Evolutionary conservation across 345 rosid species (phyloP), one percentile per base, ranked within the genome.

Genomic region (Psidium guajava): DNA sequence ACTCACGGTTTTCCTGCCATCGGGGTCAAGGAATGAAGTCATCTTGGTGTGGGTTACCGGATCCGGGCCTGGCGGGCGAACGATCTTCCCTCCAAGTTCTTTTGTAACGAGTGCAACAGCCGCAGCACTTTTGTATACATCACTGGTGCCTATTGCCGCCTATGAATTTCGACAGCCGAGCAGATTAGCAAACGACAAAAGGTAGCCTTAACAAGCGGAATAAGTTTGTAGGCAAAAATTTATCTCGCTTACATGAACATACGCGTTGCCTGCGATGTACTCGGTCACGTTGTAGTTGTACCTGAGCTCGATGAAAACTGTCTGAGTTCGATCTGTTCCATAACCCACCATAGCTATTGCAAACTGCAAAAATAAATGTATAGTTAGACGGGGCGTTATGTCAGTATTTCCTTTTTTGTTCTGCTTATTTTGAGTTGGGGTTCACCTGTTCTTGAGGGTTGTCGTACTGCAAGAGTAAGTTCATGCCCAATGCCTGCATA

Each of bases 321-420:
- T 86, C 86, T 90, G 86, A 54, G 74, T 82, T 5, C 84, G 15
- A 57, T 91, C 92, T 20, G 89, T 83, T 21, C 88, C 93, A 49
- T 91, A 90, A 42, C 93, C 92, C 87, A 91, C 81, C 92, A 91
- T 88, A 32, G 92, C 93, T 73, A 90, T 52, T 6, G 92, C 88
- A 82, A 85, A 90, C 93, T 91, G 85, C 54, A 74, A n/a, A 69
- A 40, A 6, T 40, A n/a, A 69, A 61, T 4, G 24, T 9, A 82
- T 7, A 5, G 75, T 83, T 24, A 57, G 75, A 32, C 51, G 27
- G 15, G 84, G 55, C 47, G 40, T 82, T 22, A 54, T 11, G 25
- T 69, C 77, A 18, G 10, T 69, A 32, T 18, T 18, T 4, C 0
- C 0, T 8, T 6, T 8, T 6, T 18, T 20, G 44, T 81, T n/a